Evolutionary conservation across 306 rosid species (phyloP).

Genomic region (Dryas drummondii): DNA sequence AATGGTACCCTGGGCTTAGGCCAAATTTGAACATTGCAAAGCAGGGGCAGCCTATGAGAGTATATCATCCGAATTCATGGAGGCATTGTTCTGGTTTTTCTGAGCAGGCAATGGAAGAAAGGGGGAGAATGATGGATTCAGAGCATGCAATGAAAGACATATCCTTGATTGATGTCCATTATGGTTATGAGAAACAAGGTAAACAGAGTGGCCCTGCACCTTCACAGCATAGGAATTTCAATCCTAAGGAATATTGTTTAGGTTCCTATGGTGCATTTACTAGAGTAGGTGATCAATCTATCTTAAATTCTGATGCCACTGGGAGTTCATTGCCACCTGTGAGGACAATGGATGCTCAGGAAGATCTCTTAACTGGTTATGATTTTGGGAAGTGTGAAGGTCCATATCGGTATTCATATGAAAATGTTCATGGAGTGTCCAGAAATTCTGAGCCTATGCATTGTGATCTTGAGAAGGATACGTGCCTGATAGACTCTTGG

Average conservation of each 20-base stretch:
- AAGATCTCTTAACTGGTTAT: slow-evolving; percentile 8
- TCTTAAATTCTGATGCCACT: neutral
- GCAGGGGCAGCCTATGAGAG: slow-evolving; percentile 16
- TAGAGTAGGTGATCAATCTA: neutral
- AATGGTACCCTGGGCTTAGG: slow-evolving; percentile 7
- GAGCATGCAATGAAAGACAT: neutral
- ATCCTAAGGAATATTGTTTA: neutral
- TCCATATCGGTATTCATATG: slow-evolving; percentile 9
- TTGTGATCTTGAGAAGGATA: slow-evolving; percentile 4
- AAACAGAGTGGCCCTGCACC: neutral
- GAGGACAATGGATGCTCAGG: slow-evolving; percentile 15
- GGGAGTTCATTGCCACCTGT: neutral
- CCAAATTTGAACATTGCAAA: slow-evolving; percentile 17
- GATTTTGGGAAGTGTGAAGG: slow-evolving; percentile 10
- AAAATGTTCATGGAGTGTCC: slow-evolving; percentile 5
- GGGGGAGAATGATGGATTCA: slow-evolving; percentile 2
- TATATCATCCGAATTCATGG: slow-evolving; percentile 3
- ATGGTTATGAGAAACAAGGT: neutral
- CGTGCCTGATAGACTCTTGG: neutral
- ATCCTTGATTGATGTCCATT: neutral
- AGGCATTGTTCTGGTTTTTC: slow-evolving; percentile 1
- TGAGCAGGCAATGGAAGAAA: slow-evolving; percentile 13
- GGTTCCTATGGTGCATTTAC: neutral
- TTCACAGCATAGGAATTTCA: neutral
- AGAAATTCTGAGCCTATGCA: slow-evolving; percentile 4